Evolutionary conservation across 352 stramenopile species (phyloP), one percentile per base, ranked within the genome.

Genomic region (Pilasporangium apinafurcum): DNA sequence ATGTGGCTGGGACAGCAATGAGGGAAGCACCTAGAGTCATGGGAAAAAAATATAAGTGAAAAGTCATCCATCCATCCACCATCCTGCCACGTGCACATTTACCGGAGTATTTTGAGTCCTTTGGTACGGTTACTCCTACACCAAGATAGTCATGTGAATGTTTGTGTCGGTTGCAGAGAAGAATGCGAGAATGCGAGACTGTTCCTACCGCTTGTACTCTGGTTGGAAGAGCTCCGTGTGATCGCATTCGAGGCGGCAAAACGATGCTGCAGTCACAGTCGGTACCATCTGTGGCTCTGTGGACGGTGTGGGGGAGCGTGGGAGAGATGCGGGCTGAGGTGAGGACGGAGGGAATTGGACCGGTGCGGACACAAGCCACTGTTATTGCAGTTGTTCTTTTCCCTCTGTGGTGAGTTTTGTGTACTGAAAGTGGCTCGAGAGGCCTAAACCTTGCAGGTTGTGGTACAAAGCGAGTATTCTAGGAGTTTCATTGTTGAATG

Each of bases 41-140:
- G 21, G 1, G 20, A 40, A 12, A 25, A 13, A 29, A 48, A 32
- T 35, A 8, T 26, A 25, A 22, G 5, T 40, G 10, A 37, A 31
- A 48, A 47, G 29, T 21, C 21, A 17, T n/a, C 21, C 5, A 16
- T 4, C 8, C 14, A 34, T 5, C 17, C 13, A 3, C 13, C 2
- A 18, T n/a, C n/a, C n/a, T n/a, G n/a, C n/a, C n/a, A n/a, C n/a
- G n/a, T n/a, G n/a, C n/a, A 42, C n/a, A 48, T 24, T 9, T 46
- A 71, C 55, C 72, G 65, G 10, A 85, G 56, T 40, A 87, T 85
- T 51, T 87, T 85, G 30, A 85, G 58, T 0, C 75, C 72, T 31
- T 85, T 87, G 33, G 75, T 87, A 50, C 73, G 68, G 25, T 86
- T 86, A 57, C 70, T 83, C 47, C 68, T 81, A 39, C 17, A 29